Evolutionary conservation across 345 rosid species (phyloP).

Genomic region (Erucastrum elatum): DNA sequence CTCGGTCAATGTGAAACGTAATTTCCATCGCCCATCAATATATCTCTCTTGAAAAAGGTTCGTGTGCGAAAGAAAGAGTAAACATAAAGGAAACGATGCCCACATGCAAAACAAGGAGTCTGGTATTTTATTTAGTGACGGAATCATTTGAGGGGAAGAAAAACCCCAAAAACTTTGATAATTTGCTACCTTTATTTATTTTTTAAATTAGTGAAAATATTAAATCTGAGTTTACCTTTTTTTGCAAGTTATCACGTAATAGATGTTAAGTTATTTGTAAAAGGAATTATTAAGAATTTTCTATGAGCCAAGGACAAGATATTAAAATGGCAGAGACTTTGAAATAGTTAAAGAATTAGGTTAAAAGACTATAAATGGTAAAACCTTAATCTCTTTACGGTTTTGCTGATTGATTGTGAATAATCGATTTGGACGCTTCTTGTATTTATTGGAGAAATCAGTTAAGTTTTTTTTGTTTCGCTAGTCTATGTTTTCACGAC

Average conservation of each 20-base stretch:
- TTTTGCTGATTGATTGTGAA: no score
- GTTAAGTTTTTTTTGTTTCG: no score
- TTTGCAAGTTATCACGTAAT: background rate
- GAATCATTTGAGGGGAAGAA: background rate
- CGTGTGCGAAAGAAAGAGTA: background rate
- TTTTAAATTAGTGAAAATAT: background rate
- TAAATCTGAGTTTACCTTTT: background rate
- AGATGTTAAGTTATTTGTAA: no score
- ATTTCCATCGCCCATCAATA: background rate
- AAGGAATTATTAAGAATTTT: no score
- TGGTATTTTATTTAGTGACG: background rate
- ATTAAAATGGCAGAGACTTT: no score
- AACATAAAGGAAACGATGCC: background rate
- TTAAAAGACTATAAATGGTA: no score
- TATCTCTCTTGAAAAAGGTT: background rate
- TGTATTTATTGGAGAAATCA: no score
- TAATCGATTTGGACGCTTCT: no score
- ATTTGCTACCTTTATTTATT: background rate
- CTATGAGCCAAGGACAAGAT: no score
- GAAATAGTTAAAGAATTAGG: no score
- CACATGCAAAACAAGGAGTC: background rate
- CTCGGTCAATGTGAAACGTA: slow-evolving; percentile 7
- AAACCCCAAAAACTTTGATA: background rate
- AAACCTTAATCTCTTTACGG: no score
- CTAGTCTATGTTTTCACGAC: no score